These are phyloP conservation scores for Colletotrichum incanum DNA, from an alignment of 2,329 filamentous ascomycete species.

Conservation along the genomic window DNA sequence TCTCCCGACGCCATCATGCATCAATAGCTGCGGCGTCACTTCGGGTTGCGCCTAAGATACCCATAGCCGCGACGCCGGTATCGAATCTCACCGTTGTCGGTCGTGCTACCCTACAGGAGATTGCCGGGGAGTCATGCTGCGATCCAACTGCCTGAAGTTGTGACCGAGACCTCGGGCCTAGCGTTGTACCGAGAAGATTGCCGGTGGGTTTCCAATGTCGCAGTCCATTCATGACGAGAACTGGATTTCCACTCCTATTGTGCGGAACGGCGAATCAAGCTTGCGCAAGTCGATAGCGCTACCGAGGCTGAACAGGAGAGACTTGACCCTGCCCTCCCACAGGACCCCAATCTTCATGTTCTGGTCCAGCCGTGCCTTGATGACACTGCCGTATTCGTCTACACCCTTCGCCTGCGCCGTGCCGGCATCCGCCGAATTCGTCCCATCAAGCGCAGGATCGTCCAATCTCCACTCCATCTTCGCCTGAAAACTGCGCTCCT, in stretches of 20 bases:
- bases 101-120: background rate
- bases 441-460: constrained; percentile 51
- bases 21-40: background rate
- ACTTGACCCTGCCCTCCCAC: constrained; percentile 95
- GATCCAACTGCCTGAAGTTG: background rate
- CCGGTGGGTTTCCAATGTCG: background rate
- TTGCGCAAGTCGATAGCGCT: constrained; percentile 86
- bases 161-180: constrained; percentile 14
- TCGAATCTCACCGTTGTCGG: background rate
- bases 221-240: constrained; percentile 78
- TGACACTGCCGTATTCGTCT: constrained; percentile 84
- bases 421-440: constrained; percentile 32
- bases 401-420: constrained; percentile 56
- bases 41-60: background rate
- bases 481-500: constrained; percentile 66
- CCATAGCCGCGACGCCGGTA: constrained; percentile 13
- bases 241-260: constrained; percentile 84
- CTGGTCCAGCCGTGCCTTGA: constrained; percentile 93
- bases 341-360: constrained; percentile 87
- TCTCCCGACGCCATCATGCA: background rate
- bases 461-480: constrained; percentile 68
- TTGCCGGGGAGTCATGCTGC: background rate
- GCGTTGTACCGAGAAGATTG: constrained; percentile 27
- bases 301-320: constrained; percentile 91
- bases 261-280: constrained; percentile 83